phyloP scores from a whole-genome alignment of 768 basidiomycete genomes.

The Hygrophoropsis aurantiaca region DNA sequence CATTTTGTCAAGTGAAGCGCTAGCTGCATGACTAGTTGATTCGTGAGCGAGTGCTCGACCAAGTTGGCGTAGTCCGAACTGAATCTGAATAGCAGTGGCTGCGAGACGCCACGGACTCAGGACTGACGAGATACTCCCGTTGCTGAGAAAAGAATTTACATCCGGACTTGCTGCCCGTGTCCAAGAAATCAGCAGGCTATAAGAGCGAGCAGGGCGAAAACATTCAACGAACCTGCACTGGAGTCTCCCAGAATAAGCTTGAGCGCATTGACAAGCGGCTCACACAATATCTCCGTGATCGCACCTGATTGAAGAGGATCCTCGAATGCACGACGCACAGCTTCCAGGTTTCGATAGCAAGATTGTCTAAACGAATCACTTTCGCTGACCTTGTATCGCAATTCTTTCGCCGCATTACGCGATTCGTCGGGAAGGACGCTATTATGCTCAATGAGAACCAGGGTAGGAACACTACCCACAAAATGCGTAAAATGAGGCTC shows the following conservation, averaged over 20 bases:
- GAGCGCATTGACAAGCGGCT: slow-evolving; percentile 65
- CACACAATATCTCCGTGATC: slow-evolving; percentile 51
- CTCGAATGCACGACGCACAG: slow-evolving; percentile 70
- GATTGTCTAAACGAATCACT: slow-evolving; percentile 71
- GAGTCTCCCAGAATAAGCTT: slow-evolving; percentile 65
- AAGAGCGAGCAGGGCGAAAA: neutral
- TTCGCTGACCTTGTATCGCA: slow-evolving; percentile 62
- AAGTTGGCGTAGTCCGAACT: slow-evolving; percentile 72
- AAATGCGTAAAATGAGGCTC: slow-evolving; percentile 66
- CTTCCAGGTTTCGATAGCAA: slow-evolving; percentile 72
- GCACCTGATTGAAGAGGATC: slow-evolving; percentile 50
- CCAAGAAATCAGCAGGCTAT: slow-evolving; percentile 4
- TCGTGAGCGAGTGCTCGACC: slow-evolving; percentile 66
- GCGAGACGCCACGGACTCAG: slow-evolving; percentile 84
- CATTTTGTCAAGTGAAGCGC: slow-evolving; percentile 62
- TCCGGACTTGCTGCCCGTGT: slow-evolving; percentile 36
- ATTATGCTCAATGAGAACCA: slow-evolving; percentile 73
- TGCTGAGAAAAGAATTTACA: slow-evolving; percentile 50
- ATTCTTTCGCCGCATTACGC: slow-evolving; percentile 44
- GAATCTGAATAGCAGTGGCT: slow-evolving; percentile 77
- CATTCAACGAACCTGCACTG: slow-evolving; percentile 50
- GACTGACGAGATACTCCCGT: slow-evolving; percentile 61
- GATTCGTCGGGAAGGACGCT: slow-evolving; percentile 47
- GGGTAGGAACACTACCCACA: slow-evolving; percentile 61
- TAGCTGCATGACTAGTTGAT: slow-evolving; percentile 49